Evolutionary conservation across 169 alveolate species (phyloP).

Genomic region (Eimeria falciformis): DNA sequence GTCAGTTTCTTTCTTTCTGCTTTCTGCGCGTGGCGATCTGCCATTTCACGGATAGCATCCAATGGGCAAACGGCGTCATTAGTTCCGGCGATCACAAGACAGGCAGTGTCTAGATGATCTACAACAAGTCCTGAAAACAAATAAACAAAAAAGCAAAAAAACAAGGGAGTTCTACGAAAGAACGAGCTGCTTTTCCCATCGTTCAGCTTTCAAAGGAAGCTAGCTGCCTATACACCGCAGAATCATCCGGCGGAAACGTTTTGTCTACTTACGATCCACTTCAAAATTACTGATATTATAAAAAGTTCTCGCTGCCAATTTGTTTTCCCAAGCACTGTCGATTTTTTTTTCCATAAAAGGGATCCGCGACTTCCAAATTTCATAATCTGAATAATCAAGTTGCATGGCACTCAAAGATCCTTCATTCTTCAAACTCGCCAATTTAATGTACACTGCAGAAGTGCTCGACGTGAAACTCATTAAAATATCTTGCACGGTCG

Average conservation of each 20-base stretch:
- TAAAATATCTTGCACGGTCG: not conserved
- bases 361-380: slow-evolving; percentile 14
- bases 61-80: slow-evolving; percentile 13
- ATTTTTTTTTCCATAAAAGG: not conserved
- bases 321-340: slow-evolving; percentile 37
- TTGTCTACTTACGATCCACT: not conserved
- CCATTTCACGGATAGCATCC: not conserved
- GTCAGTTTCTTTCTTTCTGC: not conserved
- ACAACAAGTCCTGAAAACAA: not conserved
- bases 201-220: too few species aligned
- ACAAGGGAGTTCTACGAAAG: not conserved
- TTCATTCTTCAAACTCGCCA: not conserved
- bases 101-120: not conserved
- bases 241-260: not conserved
- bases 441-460: not conserved
- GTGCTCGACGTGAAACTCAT: not conserved
- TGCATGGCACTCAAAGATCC: not conserved
- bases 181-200: not conserved
- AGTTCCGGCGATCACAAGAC: slow-evolving; percentile 25
- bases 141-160: too few species aligned
- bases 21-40: not conserved
- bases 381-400: not conserved
- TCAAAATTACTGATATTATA: not conserved
- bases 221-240: not conserved
- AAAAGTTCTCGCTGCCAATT: slow-evolving; percentile 18